Evolutionary conservation across 139 green algal genomes (phyloP).

Genomic region (Coelastrella sp.): DNA sequence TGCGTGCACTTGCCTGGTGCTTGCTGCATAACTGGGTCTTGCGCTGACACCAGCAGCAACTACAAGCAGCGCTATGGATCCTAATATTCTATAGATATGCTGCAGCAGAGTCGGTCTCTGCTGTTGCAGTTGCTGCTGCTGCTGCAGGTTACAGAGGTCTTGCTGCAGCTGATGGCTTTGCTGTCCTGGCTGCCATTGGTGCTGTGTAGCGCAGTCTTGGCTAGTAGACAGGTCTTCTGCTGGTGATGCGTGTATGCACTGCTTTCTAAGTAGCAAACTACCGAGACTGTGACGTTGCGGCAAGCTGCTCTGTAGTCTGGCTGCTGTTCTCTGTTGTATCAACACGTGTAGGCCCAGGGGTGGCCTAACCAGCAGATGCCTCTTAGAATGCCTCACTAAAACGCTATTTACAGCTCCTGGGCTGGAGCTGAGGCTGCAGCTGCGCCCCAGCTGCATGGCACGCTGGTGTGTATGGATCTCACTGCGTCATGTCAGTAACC

Average conservation of each 20-base stretch:
- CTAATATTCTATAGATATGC: constrained; percentile 5
- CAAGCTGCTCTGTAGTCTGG: neutral
- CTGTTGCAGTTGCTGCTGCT: constrained; percentile 29
- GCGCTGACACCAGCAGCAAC: constrained; percentile 15
- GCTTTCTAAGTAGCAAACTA: neutral
- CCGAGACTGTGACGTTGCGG: neutral
- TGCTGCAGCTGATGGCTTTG: neutral
- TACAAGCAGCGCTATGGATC: neutral
- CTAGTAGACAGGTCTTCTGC: neutral
- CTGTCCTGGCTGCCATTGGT: neutral
- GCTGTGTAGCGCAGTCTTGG: constrained; percentile 22
- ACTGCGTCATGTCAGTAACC: constrained; percentile 6
- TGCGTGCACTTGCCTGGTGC: constrained; percentile 5
- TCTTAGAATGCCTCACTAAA: neutral
- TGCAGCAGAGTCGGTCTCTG: neutral
- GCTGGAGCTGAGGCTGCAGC: neutral
- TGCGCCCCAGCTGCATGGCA: neutral
- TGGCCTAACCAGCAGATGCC: neutral
- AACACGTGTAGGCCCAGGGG: neutral
- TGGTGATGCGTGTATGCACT: neutral
- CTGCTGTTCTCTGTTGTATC: constrained; percentile 23
- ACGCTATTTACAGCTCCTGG: neutral
- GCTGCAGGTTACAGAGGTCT: neutral
- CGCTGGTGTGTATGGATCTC: neutral
- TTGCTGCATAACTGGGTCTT: constrained; percentile 38